A percentile compares a stretch with the other conserved stretches of the same genome.
Evolutionary conservation across 805 yeast genomes (phyloP).

Genomic region (Cyberlindnera sargentensis): DNA sequence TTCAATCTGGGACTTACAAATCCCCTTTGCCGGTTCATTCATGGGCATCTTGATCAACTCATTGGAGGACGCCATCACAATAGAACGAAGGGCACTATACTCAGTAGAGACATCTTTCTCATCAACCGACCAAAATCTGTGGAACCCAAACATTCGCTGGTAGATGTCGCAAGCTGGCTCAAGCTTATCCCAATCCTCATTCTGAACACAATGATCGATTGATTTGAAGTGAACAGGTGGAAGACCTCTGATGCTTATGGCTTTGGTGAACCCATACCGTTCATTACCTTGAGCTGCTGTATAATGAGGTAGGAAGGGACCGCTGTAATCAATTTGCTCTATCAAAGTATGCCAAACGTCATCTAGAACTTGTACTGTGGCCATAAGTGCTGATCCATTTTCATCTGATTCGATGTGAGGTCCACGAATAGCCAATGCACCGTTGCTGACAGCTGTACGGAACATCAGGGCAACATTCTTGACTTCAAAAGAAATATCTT

Average conservation of each 20-base stretch:
- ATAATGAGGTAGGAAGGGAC: constrained; percentile 48
- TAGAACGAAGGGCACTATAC: constrained; percentile 61
- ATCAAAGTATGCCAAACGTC: constrained; percentile 68
- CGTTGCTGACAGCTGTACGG: constrained; percentile 40
- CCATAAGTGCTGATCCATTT: constrained; percentile 44
- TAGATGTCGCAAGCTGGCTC: constrained; percentile 51
- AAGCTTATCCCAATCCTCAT: constrained; percentile 66
- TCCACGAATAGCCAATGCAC: constrained; percentile 38
- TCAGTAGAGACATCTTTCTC: constrained; percentile 68
- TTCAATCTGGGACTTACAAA: constrained; percentile 67
- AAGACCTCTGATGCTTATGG: constrained; percentile 8
- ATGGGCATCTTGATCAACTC: constrained; percentile 72
- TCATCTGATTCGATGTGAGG: constrained; percentile 32
- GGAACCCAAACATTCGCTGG: constrained; percentile 61
- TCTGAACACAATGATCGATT: constrained; percentile 80
- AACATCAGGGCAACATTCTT: constrained; percentile 39
- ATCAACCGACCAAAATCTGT: constrained; percentile 79
- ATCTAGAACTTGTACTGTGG: constrained; percentile 47
- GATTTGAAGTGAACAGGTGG: constrained; percentile 34
- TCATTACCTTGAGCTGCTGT: constrained; percentile 2
- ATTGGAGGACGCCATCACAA: constrained; percentile 67
- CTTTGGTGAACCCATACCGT: background rate
- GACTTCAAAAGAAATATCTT: constrained; percentile 67
- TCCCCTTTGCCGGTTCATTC: constrained; percentile 74
- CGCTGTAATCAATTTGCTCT: constrained; percentile 31